Evolutionary conservation across 805 yeast species (phyloP).

Genomic region (Schwanniomyces vanrijiae): DNA sequence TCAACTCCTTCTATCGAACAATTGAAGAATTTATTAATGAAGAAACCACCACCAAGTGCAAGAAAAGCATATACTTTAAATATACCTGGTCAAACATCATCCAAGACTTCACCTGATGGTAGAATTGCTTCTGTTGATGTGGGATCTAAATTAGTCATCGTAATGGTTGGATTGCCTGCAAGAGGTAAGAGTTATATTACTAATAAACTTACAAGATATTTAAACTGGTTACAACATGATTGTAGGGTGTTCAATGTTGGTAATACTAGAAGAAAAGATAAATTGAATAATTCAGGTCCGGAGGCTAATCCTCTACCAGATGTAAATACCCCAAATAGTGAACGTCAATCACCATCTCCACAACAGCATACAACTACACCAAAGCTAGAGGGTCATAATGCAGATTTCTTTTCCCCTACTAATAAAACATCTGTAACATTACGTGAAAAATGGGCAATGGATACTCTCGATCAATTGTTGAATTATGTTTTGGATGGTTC

Average conservation of each 20-base stretch:
- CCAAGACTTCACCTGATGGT: conserved; percentile 78
- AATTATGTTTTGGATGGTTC: conserved; percentile 77
- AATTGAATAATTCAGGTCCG: conserved; percentile 61
- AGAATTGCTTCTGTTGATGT: conserved; percentile 63
- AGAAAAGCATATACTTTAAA: conserved; percentile 81
- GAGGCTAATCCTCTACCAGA: conserved; percentile 59
- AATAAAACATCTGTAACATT: conserved; percentile 62
- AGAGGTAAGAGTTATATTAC: conserved; percentile 93
- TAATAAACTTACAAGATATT: conserved; percentile 82
- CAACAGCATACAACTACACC: conserved; percentile 3
- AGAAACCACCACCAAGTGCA: conserved; percentile 38
- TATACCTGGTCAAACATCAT: conserved; percentile 87
- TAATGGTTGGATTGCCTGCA: conserved; percentile 96
- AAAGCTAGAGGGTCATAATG: conserved; percentile 51
- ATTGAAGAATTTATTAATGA: conserved; percentile 32
- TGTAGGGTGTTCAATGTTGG: conserved; percentile 94
- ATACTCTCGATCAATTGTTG: conserved; percentile 79
- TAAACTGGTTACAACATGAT: conserved; percentile 93
- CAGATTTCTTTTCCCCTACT: conserved; percentile 83
- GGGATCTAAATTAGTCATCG: conserved; percentile 83
- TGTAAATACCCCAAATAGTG: conserved; percentile 35
- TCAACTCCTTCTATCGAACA: conserved; percentile 43
- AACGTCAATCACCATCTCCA: conserved; percentile 17
- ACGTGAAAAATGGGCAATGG: conserved; percentile 95
- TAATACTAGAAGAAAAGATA: conserved; percentile 81